Percentiles rank a stretch among this genome's conserved stretches.
Evolutionary conservation across 495 filamentous ascomycete species (phyloP).

Genomic region (Neohortaea acidophila): DNA sequence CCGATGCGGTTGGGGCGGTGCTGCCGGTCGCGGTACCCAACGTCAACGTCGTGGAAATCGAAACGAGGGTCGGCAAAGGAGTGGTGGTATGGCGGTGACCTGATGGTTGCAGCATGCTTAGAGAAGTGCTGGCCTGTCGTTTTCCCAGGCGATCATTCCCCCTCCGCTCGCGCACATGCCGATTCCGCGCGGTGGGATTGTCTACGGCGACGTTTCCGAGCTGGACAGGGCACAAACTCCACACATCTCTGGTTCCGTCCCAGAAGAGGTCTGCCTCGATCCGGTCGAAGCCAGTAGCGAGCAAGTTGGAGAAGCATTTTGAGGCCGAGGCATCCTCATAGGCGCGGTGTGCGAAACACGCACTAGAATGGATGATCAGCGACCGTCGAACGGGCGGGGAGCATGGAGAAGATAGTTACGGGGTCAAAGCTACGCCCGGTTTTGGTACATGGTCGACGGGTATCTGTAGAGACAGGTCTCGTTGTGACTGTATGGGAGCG

Average conservation of each 20-base stretch:
- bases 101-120: too few species aligned
- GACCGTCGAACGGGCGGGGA: too few species aligned
- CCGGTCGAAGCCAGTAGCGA: slow-evolving; percentile 42
- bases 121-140: too few species aligned
- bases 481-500: slow-evolving; percentile 32
- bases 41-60: too few species aligned
- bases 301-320: slow-evolving; percentile 45
- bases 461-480: slow-evolving; percentile 43
- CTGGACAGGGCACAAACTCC: slow-evolving; percentile 45
- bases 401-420: slow-evolving; percentile 6
- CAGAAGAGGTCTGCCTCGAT: slow-evolving; percentile 51
- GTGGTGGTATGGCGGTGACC: too few species aligned
- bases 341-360: slow-evolving; percentile 40
- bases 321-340: slow-evolving; percentile 34
- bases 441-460: slow-evolving; percentile 47
- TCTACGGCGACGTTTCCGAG: slow-evolving; percentile 12
- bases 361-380: too few species aligned
- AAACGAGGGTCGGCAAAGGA: too few species aligned
- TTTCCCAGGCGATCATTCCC: too few species aligned
- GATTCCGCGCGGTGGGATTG: too few species aligned
- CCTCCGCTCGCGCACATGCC: too few species aligned
- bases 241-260: slow-evolving; percentile 36
- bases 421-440: slow-evolving; percentile 38
- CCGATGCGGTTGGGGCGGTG: too few species aligned
- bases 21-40: too few species aligned